Conservation (phyloP, 352 stramenopile genomes). For the Phytophthora pluvialis region DNA sequence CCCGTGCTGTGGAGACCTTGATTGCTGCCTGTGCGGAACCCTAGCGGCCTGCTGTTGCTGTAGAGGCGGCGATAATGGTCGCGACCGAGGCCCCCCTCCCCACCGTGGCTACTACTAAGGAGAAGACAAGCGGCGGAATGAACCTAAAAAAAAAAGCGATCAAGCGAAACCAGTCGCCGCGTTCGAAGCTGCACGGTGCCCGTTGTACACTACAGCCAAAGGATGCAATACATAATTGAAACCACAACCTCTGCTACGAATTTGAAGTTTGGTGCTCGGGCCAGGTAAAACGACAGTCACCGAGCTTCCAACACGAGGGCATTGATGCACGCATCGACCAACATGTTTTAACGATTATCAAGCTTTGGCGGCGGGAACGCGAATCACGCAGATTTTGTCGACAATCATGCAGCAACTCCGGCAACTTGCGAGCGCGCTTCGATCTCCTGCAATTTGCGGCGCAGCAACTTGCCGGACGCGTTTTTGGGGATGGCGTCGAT, state of each 20-base stretch:
- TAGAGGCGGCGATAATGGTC: constrained; percentile 15
- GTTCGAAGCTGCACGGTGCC: neutral
- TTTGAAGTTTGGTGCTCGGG: too few relatives aligned
- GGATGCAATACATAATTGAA: too few relatives aligned
- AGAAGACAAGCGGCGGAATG: neutral
- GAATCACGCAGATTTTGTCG: too few relatives aligned
- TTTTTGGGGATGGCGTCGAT: constrained; percentile 91
- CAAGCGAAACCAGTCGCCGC: neutral
- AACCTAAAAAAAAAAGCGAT: neutral
- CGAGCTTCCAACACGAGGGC: too few relatives aligned
- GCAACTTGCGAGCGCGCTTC: too few relatives aligned
- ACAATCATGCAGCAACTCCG: too few relatives aligned
- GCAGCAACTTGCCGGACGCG: constrained; percentile 91
- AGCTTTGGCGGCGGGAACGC: neutral
- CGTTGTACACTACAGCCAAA: neutral
- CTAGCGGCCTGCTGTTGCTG: constrained; percentile 34
- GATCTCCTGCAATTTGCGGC: constrained; percentile 34
- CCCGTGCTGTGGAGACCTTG: constrained; percentile 27
- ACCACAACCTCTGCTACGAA: too few relatives aligned
- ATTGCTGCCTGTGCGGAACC: constrained; percentile 36
- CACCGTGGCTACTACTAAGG: constrained; percentile 31
- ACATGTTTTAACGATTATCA: neutral
- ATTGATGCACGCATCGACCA: too few relatives aligned
- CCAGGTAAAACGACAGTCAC: too few relatives aligned
- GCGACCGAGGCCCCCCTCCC: constrained; percentile 17